Base-by-base conservation (phyloP, 306 rosid genomes). In the Geum urbanum region DNA sequence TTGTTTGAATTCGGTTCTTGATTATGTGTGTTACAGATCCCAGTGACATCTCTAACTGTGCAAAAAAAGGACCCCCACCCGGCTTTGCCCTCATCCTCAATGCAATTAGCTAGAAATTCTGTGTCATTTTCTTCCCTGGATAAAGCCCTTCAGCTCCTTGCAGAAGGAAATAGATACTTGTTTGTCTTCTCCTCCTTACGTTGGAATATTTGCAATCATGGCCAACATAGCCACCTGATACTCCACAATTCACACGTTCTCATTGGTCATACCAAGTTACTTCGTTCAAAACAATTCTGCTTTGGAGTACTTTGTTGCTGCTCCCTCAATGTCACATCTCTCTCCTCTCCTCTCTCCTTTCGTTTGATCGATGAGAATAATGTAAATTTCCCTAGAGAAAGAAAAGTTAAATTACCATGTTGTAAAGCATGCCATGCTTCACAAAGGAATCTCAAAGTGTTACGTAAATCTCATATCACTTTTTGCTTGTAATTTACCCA, bases 181-280 rank as follows among this genome's bases (percentile, higher is more conserved):
- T 27, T 59, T 59, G 64, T 59, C 64, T 14, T 59, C 64, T 59
- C 44, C 20, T 58, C 41, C 39, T 14, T 32, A 32, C 12, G 44
- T 14, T 32, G 44, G 45, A 35, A 59, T 59, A 59, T 59, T 24
- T 59, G 41, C 44, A 59, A 59, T 59, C 44, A 59, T 59, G 64
- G 64, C 64, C 44, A 59, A 59, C 64, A 59, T 35, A 58, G 18
- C 41, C 43, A 57, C 64, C 64, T 58, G 44, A 7, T 13, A 59
- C 64, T 59, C 19, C 64, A 59, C 44, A 35, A 59, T 59, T 32
- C 44, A 14, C 6, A 13, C 45, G 44, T 14, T n/a, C 44, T 59
- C 64, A 35, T 59, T 59, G 64, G 64, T 14, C 45, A 3, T 27
- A 11, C 64, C 19, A 6, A 35, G n/a, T 10, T 59, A 59, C 64